Evolutionary conservation across 2,329 filamentous ascomycete species (phyloP), one percentile per base, ranked within the genome.

Genomic region (Ascochyta lentis): DNA sequence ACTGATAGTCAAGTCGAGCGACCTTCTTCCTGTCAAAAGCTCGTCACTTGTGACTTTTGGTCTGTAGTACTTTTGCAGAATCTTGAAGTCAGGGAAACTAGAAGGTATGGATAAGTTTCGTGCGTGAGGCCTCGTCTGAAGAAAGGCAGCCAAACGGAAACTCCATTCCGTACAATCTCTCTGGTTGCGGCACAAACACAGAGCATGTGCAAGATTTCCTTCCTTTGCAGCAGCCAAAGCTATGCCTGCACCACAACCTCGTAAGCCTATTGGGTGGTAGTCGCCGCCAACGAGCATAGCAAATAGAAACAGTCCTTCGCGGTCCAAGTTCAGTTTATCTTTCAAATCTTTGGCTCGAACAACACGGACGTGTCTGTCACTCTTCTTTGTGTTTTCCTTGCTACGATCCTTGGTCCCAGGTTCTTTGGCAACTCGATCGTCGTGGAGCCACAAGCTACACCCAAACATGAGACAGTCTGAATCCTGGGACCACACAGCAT

Each of bases 401-500:
- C 63, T 61, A 4, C 61, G 62, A 27, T 66, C 56, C 3, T 43
- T 59, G 10, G 48, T 60, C 8, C 55, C 62, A 7, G 60, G 54
- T 15, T 65, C 54, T 50, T 70, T 74, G 1, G 66, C 60, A n/a
- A 66, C 40, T 15, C 69, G 64, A 41, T 70, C 56, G 44, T 74
- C 69, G 3, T 73, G 66, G 34, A 83, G 73, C n/a, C 82, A 65
- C 1, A 75, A 70, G 1, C 65, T 72, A 54, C 76, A 79, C 3
- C 80, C 79, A 46, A 82, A 82, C 77, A 83, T 78, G 13, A 83
- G 69, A 0, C 69, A 66, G 39, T 83, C 80, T 1, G 75, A 73
- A 49, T 83, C 80, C 37, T 82, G 77, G 0, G 76, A 77, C 76
- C 77, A 82, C 1, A 82, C 79, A 6, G 79, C 80, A 58, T 83